Base-by-base conservation (phyloP, 805 yeast genomes). In the Ogataea henricii region DNA sequence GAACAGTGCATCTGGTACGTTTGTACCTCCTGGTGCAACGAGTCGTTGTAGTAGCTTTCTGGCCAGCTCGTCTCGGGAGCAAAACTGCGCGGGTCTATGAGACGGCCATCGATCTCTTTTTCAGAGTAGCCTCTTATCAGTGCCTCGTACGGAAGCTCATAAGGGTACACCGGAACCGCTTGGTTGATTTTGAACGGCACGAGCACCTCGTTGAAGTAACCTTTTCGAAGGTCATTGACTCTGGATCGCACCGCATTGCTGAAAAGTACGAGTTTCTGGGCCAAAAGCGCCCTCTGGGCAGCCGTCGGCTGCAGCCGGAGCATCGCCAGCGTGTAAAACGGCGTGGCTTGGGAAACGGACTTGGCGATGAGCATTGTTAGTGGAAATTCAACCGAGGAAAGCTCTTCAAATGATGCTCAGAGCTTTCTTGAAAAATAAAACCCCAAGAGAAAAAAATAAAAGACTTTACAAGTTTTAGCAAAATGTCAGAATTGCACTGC, bases 101-200 rank as follows among this genome's bases (percentile, higher is more conserved):
- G 33, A 8, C 62, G 41, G 9, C 56, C 58, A 7, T 45, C 30
- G 2, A 56, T 40, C 22, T 46, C 51, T 18, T 32, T 22, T 17
- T 51, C 52, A 2, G 52, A 46, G 17, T 45, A 54, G 6, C 65
- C 65, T 52, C 57, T 48, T 8, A 59, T 47, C 14, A 60, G 47
- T 1, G 58, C 56, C 7, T 55, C 60, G 27, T 59, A 60, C 1
- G 65, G 65, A 3, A 58, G 39, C 13, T 59, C 61, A 42, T 52
- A 54, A 1, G 59, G 57, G 13, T 44, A 46, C 9, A 56, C 21
- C 3, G 57, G 55, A 6, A 39, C 17, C 3, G 45, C 36, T 2
- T 33, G 33, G 4, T 29, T 16, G 2, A 42, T 38, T 6, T 50
- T 27, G 40, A 51, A 60, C 6, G 63, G 63, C 0, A 60, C 40